Conservation (phyloP, 2,329 filamentous ascomycete genomes). For the Kalaharituber pfeilii region DNA sequence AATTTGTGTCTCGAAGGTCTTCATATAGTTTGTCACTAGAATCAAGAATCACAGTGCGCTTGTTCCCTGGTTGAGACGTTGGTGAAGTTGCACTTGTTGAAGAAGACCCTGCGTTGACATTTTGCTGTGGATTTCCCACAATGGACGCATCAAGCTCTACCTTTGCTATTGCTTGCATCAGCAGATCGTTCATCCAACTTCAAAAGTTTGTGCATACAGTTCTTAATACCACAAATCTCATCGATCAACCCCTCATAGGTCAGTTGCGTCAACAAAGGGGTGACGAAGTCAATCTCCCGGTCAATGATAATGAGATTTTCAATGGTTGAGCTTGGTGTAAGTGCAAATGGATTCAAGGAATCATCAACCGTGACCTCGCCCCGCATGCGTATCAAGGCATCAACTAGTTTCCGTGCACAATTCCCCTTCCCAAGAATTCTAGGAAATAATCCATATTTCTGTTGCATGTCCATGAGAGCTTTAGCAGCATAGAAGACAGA, state of each 20-base stretch:
- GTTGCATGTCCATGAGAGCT: slow-evolving; percentile 86
- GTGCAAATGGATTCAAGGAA: slow-evolving; percentile 42
- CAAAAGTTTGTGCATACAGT: slow-evolving; percentile 34
- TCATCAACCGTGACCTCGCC: slow-evolving; percentile 77
- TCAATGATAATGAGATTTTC: slow-evolving; percentile 92
- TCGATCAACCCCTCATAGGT: slow-evolving; percentile 95
- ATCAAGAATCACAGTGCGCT: slow-evolving; percentile 77
- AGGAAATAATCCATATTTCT: slow-evolving; percentile 81
- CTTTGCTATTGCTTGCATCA: slow-evolving; percentile 32
- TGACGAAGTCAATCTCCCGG: slow-evolving; percentile 84
- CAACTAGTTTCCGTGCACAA: slow-evolving; percentile 73
- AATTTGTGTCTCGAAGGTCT: slow-evolving; percentile 83
- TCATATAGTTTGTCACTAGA: slow-evolving; percentile 77
- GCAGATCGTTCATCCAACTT: background rate
- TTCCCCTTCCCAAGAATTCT: slow-evolving; percentile 91
- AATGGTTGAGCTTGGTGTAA: slow-evolving; percentile 70
- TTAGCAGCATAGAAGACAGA: slow-evolving; percentile 81
- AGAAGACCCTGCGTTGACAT: slow-evolving; percentile 21
- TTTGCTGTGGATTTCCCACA: slow-evolving; percentile 47
- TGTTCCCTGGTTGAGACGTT: slow-evolving; percentile 43
- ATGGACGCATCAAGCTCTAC: slow-evolving; percentile 83
- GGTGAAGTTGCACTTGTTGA: slow-evolving; percentile 30
- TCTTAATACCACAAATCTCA: slow-evolving; percentile 76
- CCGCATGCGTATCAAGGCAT: slow-evolving; percentile 76
- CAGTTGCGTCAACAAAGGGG: slow-evolving; percentile 77